Evolutionary conservation across 192 early-diverging fungal genomes (phyloP).

Genomic region (Coemansia sp.): DNA sequence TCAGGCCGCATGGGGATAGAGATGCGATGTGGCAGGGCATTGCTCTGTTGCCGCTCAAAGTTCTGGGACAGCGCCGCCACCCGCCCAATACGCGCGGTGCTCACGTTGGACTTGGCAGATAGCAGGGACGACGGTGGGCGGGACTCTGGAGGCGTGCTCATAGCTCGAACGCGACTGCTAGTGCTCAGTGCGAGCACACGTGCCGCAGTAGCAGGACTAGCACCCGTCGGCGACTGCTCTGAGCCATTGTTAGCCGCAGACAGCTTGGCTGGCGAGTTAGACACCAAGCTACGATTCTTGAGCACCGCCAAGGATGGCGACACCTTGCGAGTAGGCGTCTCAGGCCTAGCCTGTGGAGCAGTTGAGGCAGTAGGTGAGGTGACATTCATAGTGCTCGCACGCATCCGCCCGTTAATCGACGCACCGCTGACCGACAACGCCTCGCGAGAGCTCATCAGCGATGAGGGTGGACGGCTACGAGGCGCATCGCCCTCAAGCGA

Average conservation of each 20-base stretch:
- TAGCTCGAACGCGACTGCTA: constrained; percentile 31
- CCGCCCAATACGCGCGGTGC: constrained; percentile 44
- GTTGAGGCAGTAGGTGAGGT: background rate
- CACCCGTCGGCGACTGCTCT: background rate
- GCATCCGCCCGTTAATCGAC: constrained; percentile 43
- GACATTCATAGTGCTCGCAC: constrained; percentile 23
- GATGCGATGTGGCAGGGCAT: constrained; percentile 14
- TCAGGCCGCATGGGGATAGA: constrained; percentile 28
- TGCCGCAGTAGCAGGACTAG: background rate
- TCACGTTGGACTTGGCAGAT: background rate
- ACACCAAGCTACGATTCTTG: constrained; percentile 45
- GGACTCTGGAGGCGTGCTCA: constrained; percentile 42
- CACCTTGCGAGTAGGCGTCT: constrained; percentile 30
- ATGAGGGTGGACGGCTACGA: constrained; percentile 16
- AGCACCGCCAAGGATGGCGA: constrained; percentile 42
- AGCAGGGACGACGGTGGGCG: constrained; percentile 23
- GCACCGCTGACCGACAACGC: constrained; percentile 26
- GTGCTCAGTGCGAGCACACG: constrained; percentile 12
- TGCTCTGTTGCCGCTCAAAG: constrained; percentile 39
- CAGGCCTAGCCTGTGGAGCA: background rate
- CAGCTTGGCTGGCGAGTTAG: constrained; percentile 35
- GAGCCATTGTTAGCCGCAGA: background rate
- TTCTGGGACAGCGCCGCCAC: constrained; percentile 52
- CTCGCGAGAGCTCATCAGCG: constrained; percentile 22
- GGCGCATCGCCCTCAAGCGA: constrained; percentile 6